Evolutionary conservation across 495 filamentous ascomycete species (phyloP), one percentile per base, ranked within the genome.

Genomic region (Tuber aestivum): DNA sequence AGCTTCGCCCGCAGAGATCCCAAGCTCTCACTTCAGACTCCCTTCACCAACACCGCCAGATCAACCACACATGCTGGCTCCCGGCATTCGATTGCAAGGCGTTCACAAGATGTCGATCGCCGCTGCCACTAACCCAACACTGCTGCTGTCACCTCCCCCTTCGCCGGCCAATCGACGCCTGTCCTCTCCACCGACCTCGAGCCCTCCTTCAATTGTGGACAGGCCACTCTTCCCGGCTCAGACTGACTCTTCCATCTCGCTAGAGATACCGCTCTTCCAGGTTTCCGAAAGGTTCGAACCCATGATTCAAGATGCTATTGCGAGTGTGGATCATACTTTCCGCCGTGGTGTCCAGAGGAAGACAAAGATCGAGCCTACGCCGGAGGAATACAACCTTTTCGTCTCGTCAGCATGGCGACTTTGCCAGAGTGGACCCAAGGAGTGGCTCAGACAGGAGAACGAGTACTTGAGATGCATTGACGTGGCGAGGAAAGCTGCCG

Each of bases 31-130:
- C n/a, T 70, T 80, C 70, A 75, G 81, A 74, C 82, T 83, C 68
- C 74, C 78, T 42, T 83, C 81, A 76, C 81, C 81, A 74, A 78
- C 81, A 74, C 81, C 77, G 38, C 80, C 75, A 18, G 80, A 77
- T 70, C 74, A 77, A 45, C 75, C 73, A 41, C 41, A 75, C 69
- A 61, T 72, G 56, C 74, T 76, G 73, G 82, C 80, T 78, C 74
- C 76, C 56, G 78, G 69, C 27, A 73, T 81, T 75, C 80, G 82
- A 40, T 81, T 75, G 72, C 79, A 75, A 71, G 45, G 79, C 81
- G 79, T 74, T 77, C 76, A 82, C 74, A 82, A 82, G 74, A 82
- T 82, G 80, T 82, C 80, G 71, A 82, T 82, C 68, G 80, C 80
- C 71, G 80, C 80, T 72, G 80, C 80, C 37, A 82, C 80, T 48